Base-by-base conservation (phyloP, 345 rosid genomes). In the Physaria fendleri region DNA sequence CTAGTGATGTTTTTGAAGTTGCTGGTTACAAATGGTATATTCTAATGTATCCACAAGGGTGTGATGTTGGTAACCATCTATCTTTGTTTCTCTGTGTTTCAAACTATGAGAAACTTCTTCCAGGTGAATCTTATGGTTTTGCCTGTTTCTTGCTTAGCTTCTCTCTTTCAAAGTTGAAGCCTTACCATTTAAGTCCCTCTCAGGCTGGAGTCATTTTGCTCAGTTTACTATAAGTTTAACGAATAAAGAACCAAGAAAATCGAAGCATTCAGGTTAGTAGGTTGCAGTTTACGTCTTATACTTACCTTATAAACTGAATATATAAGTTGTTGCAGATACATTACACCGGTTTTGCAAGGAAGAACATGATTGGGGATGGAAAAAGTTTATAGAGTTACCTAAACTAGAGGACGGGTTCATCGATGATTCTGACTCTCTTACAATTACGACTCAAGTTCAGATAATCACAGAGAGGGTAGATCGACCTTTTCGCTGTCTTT, bases 291-390 rank as follows among this genome's bases (percentile, higher is more conserved):
- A n/a, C n/a, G n/a, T n/a, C n/a, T n/a, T n/a, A n/a, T n/a, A n/a
- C n/a, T n/a, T n/a, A n/a, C n/a, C 91, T 45, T 94, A 83, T 75
- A 95, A 82, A 82, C 83, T 86, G n/a, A n/a, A n/a, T n/a, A n/a
- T n/a, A n/a, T n/a, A n/a, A 22, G 49, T 43, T 52, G 17, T 52
- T 80, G 71, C 71, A 92, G 97, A 92, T 80, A 83, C 98, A 15
- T 71, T 88, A 34, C 93, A 92, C 77, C 87, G 94, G 21, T 92
- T 92, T 73, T 79, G 88, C 71, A 86, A 92, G 82, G 82, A 86
- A 75, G 97, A 92, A 79, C 91, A 89, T 73, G 89, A 86, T 43
- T 88, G 98, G 98, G 98, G 95, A 2, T 86, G 97, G 97, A 85
- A 86, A 74, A 92, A 92, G 58, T 86, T 92, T 70, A 92, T 92